phyloP scores from a whole-genome alignment of 345 rosid species.

The Eucalyptus regnans region DNA sequence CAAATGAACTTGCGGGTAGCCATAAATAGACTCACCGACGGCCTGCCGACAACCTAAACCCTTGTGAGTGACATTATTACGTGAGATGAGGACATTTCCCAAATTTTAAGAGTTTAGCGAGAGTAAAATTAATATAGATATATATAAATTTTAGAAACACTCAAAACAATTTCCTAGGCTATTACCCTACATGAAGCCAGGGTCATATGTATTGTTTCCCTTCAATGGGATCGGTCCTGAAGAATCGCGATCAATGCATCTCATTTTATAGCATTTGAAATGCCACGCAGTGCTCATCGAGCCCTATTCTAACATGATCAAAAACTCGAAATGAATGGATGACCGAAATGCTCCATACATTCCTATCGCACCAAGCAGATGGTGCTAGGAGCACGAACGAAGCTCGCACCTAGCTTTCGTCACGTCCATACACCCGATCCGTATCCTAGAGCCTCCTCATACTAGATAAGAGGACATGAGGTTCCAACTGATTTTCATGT shows the following conservation, averaged over 20 bases:
- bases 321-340: background rate
- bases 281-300: background rate
- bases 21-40: fast-evolving
- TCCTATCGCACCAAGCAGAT: background rate
- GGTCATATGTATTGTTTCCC: background rate
- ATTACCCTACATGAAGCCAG: too few species aligned
- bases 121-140: too few species aligned
- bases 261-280: background rate
- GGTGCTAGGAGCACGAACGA: background rate
- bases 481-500: constrained; percentile 95
- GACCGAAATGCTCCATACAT: background rate
- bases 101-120: too few species aligned
- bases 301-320: background rate
- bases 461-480: constrained; percentile 86
- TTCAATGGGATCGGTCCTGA: background rate
- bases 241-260: background rate
- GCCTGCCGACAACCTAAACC: fast-evolving
- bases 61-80: fast-evolving
- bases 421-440: background rate
- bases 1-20: too few species aligned
- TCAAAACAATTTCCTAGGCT: too few species aligned
- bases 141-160: too few species aligned
- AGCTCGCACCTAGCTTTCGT: background rate
- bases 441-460: background rate
- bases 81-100: background rate